phyloP scores from a whole-genome alignment of 2,329 filamentous ascomycete species.

The Leptographium lundbergii region DNA sequence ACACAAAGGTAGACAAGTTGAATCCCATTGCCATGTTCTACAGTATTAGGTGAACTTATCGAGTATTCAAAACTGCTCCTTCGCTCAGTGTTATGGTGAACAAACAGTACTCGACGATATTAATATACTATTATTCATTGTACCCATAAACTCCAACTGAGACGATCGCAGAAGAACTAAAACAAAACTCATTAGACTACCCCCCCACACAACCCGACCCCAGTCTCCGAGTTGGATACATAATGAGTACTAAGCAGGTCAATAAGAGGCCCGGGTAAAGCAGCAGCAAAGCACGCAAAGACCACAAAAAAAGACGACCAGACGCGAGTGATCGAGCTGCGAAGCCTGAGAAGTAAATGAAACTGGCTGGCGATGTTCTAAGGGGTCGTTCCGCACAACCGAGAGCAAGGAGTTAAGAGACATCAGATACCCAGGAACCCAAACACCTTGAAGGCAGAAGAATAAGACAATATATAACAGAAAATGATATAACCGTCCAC shows the following conservation, averaged over 20 bases:
- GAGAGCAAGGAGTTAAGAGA: background rate
- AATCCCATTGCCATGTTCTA: too few species aligned
- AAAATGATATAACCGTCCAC: slow-evolving; percentile 4
- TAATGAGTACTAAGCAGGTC: too few species aligned
- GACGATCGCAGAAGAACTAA: background rate
- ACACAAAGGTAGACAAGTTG: background rate
- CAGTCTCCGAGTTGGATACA: background rate
- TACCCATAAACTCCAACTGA: background rate
- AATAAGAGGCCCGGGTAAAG: too few species aligned
- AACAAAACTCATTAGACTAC: slow-evolving; percentile 1
- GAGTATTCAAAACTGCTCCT: background rate
- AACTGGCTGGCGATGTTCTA: background rate
- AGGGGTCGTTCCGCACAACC: background rate
- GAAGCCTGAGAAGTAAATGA: background rate
- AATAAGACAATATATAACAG: background rate
- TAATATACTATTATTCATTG: background rate
- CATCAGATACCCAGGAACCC: background rate
- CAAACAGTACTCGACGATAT: background rate
- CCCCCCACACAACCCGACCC: slow-evolving; percentile 1
- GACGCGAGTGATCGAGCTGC: background rate
- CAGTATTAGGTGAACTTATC: background rate
- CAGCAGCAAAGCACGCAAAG: background rate
- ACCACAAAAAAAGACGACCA: background rate
- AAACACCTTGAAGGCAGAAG: background rate
- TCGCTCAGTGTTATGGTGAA: background rate